Conservation (phyloP, 768 basidiomycete genomes). For the Agrocybe pediades region DNA sequence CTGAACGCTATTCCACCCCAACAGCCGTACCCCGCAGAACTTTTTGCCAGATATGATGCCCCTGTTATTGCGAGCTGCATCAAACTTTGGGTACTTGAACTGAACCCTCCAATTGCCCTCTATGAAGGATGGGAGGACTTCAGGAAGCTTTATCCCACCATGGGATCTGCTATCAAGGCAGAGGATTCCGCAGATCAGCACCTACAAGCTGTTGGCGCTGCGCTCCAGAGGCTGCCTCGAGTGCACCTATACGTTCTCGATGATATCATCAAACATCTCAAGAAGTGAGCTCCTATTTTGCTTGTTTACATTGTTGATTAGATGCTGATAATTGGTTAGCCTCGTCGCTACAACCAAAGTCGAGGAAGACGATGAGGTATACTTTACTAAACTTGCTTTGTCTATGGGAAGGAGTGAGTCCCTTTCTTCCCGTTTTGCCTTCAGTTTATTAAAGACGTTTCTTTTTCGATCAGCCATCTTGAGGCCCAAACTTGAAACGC, state of each 20-base stretch:
- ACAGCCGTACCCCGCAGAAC: constrained; percentile 51
- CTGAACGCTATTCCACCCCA: constrained; percentile 73
- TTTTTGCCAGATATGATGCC: constrained; percentile 71
- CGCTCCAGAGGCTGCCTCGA: constrained; percentile 72
- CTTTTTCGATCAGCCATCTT: constrained; percentile 59
- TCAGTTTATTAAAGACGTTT: constrained; percentile 1
- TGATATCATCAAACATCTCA: constrained; percentile 75
- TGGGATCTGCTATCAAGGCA: constrained; percentile 60
- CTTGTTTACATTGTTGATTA: neutral
- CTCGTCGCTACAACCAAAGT: constrained; percentile 68
- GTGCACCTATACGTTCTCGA: constrained; percentile 84
- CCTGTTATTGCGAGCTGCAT: constrained; percentile 84
- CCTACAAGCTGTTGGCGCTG: constrained; percentile 58
- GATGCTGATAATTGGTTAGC: constrained; percentile 34
- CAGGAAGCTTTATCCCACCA: constrained; percentile 80
- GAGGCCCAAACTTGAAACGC: constrained; percentile 79
- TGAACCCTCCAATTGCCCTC: constrained; percentile 81
- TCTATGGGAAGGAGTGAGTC: constrained; percentile 83
- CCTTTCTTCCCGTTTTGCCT: constrained; percentile 4
- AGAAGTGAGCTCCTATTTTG: constrained; percentile 51
- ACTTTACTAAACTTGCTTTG: constrained; percentile 83
- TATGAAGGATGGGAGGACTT: constrained; percentile 95
- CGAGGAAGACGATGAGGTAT: constrained; percentile 79
- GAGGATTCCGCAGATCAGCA: constrained; percentile 58
- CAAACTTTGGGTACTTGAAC: constrained; percentile 91